A percentile compares a stretch with the other conserved stretches of the same genome.
phyloP scores from a whole-genome alignment of 1,139 yeast genomes.

The Pichia sp. region DNA sequence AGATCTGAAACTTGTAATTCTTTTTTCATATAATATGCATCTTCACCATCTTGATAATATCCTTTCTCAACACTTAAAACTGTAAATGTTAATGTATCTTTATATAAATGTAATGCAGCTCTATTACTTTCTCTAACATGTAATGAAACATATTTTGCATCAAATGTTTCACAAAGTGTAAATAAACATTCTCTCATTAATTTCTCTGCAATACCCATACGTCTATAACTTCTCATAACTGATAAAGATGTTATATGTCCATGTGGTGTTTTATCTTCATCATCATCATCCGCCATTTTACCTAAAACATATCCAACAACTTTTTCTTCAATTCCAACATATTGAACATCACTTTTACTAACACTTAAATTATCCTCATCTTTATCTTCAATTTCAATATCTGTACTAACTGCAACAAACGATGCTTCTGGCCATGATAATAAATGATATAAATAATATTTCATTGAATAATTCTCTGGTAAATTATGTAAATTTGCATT shows the following conservation, averaged over 20 bases:
- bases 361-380: constrained; percentile 37
- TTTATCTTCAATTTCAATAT: constrained; percentile 27
- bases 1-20: constrained; percentile 52
- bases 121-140: constrained; percentile 92
- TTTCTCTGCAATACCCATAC: constrained; percentile 92
- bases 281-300: constrained; percentile 82
- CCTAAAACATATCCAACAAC: constrained; percentile 92
- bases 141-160: constrained; percentile 77
- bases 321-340: constrained; percentile 62
- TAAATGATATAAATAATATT: constrained; percentile 89
- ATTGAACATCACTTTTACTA: constrained; percentile 45
- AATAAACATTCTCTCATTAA: constrained; percentile 81
- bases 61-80: constrained; percentile 75
- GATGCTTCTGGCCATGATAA: constrained; percentile 98
- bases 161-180: constrained; percentile 75
- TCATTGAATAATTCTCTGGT: constrained; percentile 90
- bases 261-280: constrained; percentile 64
- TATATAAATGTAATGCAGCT: constrained; percentile 89
- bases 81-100: constrained; percentile 78
- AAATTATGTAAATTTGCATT: constrained; percentile 87
- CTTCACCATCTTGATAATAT: constrained; percentile 96
- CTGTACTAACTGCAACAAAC: constrained; percentile 83
- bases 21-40: constrained; percentile 94
- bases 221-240: constrained; percentile 91
- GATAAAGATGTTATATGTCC: constrained; percentile 93